Evolutionary conservation across 176 grass and related monocot genomes (phyloP), one percentile per base, ranked within the genome.

Genomic region (Carex cristatella): DNA sequence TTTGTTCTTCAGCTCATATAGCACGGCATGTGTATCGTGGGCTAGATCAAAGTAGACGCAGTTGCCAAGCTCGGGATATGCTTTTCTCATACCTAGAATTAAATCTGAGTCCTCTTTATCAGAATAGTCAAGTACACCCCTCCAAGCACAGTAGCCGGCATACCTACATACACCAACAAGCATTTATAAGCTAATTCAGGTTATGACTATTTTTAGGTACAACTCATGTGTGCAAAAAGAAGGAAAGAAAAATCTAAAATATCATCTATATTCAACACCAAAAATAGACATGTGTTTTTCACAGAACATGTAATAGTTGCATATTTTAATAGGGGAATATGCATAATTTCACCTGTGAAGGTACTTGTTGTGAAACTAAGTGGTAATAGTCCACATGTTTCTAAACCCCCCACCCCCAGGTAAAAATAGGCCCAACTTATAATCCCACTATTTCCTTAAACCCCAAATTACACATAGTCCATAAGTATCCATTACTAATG

Each of bases 21-120:
- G 89, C 69, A 98, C 93, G 63, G 68, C 77, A 67, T 98, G 96
- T 0, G 96, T 95, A 78, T 82, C 86, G 65, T 63, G 4, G 14
- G 87, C 96, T n/a, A 95, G 81, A 64, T 98, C 91, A 87, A 95
- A 98, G 88, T 98, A 98, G 53, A 95, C 83, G 76, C 91, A 98
- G 60, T 49, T 85, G 6, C 89, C 93, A 55, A 98, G 85, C 61
- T 98, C 88, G 28, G 90, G 88, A 75, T 95, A 98, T 63, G 85
- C 86, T 68, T 69, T 87, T 4, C 88, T 85, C 42, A 95, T 85
- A 61, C 86, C 67, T 16, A 79, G 13, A 53, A 98, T 58, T 55
- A 84, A 73, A 37, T 87, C 83, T 1, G 85, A 93, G 59, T 72
- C 80, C 86, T 94, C 88, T 68, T 94, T 94, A 14, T 85, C 90